Percentiles rank a stretch among this genome's conserved stretches.
Evolutionary conservation across 1,139 yeast genomes (phyloP).

Genomic region (Kodamaea anthophila): DNA sequence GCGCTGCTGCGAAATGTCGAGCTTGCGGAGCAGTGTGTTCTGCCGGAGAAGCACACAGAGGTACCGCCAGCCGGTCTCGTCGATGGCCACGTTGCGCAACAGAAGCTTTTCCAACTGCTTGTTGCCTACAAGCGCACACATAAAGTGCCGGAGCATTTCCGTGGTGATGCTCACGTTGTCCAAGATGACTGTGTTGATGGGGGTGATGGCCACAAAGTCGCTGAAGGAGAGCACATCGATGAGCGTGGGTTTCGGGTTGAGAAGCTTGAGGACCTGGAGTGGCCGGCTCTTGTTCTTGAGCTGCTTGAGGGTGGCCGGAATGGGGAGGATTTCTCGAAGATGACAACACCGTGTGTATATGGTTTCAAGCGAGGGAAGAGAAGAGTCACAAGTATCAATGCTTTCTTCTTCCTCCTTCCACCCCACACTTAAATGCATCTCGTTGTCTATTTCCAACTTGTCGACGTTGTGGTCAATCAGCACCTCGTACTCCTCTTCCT

Average conservation of each 20-base stretch:
- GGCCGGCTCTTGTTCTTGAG: slow-evolving; percentile 72
- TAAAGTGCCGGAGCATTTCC: slow-evolving; percentile 69
- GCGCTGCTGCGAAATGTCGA: slow-evolving; percentile 78
- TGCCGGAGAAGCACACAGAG: slow-evolving; percentile 65
- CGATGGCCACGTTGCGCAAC: slow-evolving; percentile 71
- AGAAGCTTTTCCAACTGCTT: slow-evolving; percentile 63
- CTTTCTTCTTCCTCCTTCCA: slow-evolving; percentile 11
- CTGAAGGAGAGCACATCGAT: slow-evolving; percentile 84
- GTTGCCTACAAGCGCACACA: slow-evolving; percentile 57
- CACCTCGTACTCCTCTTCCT: slow-evolving; percentile 14
- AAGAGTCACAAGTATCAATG: too few relatives aligned
- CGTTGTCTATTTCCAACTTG: slow-evolving; percentile 41
- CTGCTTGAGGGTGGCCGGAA: slow-evolving; percentile 85
- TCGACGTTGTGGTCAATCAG: slow-evolving; percentile 1
- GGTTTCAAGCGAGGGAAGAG: slow-evolving; percentile 45
- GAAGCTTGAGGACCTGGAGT: slow-evolving; percentile 65
- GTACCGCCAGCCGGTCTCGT: slow-evolving; percentile 63
- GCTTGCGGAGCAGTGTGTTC: slow-evolving; percentile 52
- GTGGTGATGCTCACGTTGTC: slow-evolving; percentile 78
- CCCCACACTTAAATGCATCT: slow-evolving; percentile 42
- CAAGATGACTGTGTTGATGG: slow-evolving; percentile 69
- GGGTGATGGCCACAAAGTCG: slow-evolving; percentile 81
- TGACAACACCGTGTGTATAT: slow-evolving; percentile 91
- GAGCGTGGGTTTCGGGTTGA: slow-evolving; percentile 86
- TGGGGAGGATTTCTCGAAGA: slow-evolving; percentile 84